A percentile compares a stretch with the other conserved stretches of the same genome.
Conservation (phyloP, 768 basidiomycete species). For the Mycena crocata region DNA sequence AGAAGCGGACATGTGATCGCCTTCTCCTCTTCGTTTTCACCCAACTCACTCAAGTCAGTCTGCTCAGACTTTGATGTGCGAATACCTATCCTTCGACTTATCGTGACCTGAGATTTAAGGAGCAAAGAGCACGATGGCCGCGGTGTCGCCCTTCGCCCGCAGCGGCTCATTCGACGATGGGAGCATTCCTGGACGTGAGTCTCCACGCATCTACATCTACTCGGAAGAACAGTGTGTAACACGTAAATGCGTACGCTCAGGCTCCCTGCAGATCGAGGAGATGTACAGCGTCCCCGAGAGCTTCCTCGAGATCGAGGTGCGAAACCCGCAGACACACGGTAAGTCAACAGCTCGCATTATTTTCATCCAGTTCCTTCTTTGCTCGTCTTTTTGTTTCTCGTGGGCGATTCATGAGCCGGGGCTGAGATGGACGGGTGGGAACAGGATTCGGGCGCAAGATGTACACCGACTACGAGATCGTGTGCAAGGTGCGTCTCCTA, state of each 20-base stretch:
- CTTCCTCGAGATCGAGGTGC: conserved; percentile 96
- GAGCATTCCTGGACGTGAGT: conserved; percentile 59
- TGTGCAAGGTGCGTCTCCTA: conserved; percentile 82
- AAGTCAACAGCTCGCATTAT: conserved; percentile 34
- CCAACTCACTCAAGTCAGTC: no score
- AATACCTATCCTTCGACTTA: no score
- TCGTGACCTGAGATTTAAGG: no score
- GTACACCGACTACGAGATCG: conserved; percentile 99
- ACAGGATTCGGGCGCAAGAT: conserved; percentile 96
- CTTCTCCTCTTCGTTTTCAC: not conserved
- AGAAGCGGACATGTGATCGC: conserved; percentile 26
- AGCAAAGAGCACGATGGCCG: conserved; percentile 49
- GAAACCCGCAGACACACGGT: conserved; percentile 98
- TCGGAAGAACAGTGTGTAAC: no score
- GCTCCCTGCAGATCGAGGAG: conserved; percentile 83
- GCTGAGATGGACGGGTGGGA: no score
- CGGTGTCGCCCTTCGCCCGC: conserved; percentile 74
- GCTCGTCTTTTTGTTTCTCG: conserved; percentile 6
- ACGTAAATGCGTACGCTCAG: no score
- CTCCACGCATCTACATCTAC: no score
- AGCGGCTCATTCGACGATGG: conserved; percentile 67
- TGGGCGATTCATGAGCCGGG: no score
- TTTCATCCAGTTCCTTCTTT: not conserved
- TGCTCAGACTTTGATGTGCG: no score
- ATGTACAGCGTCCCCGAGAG: conserved; percentile 99